These are phyloP conservation scores for Thelonectria discophora DNA, from an alignment of 2,329 filamentous ascomycete species.

Conservation along the genomic window DNA sequence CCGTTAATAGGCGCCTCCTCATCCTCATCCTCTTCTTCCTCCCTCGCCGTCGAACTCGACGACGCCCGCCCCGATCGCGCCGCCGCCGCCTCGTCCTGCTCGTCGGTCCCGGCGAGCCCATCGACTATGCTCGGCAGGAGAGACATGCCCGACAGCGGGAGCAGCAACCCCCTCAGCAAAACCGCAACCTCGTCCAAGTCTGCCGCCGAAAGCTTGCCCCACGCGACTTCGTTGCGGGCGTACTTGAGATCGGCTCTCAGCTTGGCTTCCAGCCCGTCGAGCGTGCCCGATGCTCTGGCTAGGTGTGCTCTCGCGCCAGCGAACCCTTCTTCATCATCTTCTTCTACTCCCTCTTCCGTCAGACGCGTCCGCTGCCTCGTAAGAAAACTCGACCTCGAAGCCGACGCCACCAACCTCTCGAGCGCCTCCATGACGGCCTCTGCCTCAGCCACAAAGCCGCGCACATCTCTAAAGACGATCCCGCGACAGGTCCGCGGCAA, in stretches of 20 bases:
- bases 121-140: slow-evolving; percentile 20
- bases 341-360: not conserved
- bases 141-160: slow-evolving; percentile 22
- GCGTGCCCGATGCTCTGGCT: slow-evolving; percentile 8
- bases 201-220: slow-evolving; percentile 8
- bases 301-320: slow-evolving; percentile 11
- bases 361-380: slow-evolving; percentile 12
- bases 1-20: slow-evolving; percentile 9
- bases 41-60: not conserved
- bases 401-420: slow-evolving; percentile 7
- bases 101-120: slow-evolving; percentile 15
- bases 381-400: slow-evolving; percentile 14
- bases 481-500: slow-evolving; percentile 23
- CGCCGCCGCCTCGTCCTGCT: too few relatives aligned
- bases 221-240: slow-evolving; percentile 11
- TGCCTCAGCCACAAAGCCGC: slow-evolving; percentile 15
- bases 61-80: not conserved
- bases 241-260: slow-evolving; percentile 18
- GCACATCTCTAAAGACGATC: slow-evolving; percentile 17
- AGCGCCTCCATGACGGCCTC: slow-evolving; percentile 19
- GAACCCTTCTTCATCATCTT: slow-evolving; percentile 1
- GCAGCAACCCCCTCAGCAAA: slow-evolving; percentile 9
- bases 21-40: not conserved
- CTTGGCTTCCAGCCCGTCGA: slow-evolving; percentile 20
- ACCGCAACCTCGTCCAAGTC: slow-evolving; percentile 16